Base-by-base conservation (phyloP, 2,329 filamentous ascomycete genomes). In the Fusarium sp. region DNA sequence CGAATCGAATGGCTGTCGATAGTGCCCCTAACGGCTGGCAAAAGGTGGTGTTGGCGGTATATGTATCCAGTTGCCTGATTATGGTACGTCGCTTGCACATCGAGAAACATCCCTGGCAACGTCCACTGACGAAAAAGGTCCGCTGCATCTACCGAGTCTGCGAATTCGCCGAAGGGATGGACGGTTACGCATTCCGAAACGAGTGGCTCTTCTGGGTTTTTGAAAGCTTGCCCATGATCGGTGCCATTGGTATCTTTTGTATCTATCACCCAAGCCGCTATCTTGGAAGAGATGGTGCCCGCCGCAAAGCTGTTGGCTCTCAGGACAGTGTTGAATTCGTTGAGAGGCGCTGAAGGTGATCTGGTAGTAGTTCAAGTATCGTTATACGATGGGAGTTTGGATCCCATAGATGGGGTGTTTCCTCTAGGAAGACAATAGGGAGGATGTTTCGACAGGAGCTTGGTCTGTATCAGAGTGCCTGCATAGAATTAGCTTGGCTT, bases 131-230 rank as follows among this genome's bases (percentile, higher is more conserved):
- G 16, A 27, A 2, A 25, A n/a, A 88, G 81, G 70, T 88, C 5
- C 86, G 87, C 16, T 88, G 85, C n/a, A 82, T 88, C 32, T 90
- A 87, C 69, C 85, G 87, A n/a, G 84, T 87, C 5, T 82, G 87
- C 57, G 87, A 90, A 72, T 89, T 89, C 68, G 84, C 85, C 0
- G 82, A 88, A 39, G 88, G 87, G 0, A 86, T 85, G n/a, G 79
- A 87, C 8, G 83, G 84, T 18, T 89, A 89, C 72, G 80, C 86
- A 1, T 87, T 88, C 73, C 82, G 77, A 5, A 84, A 87, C 25
- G 87, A 89, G 71, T 89, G 88, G 85, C 85, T 86, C 32, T 86
- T 89, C 66, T 89, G 87, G 82, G 82, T 84, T 3, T 85, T 89
- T 16, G 88, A 89, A 68, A 83, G 85, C 0, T 68, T 87, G 8